Evolutionary conservation across 1,139 yeast species (phyloP).

Genomic region (Saccharomyces hybrid): DNA sequence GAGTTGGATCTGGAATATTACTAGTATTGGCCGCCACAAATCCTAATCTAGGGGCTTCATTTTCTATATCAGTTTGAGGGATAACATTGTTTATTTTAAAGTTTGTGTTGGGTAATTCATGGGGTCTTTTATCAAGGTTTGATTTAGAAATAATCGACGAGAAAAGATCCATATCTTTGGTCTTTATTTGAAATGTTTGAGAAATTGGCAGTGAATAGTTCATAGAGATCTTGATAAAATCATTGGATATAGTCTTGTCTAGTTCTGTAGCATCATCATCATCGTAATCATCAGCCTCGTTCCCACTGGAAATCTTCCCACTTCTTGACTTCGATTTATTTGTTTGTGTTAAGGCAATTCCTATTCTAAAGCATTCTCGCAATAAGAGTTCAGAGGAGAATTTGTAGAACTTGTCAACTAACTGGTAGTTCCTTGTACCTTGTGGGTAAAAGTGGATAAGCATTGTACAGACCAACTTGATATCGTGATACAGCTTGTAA

Average conservation of each 20-base stretch:
- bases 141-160: slow-evolving; percentile 39
- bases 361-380: slow-evolving; percentile 57
- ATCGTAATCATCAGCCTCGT: slow-evolving; percentile 12
- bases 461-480: slow-evolving; percentile 54
- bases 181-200: slow-evolving; percentile 50
- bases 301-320: slow-evolving; percentile 1
- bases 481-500: slow-evolving; percentile 62
- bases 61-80: slow-evolving; percentile 31
- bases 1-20: slow-evolving; percentile 54
- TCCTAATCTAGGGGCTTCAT: slow-evolving; percentile 32
- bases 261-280: slow-evolving; percentile 25
- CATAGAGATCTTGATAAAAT: slow-evolving; percentile 59
- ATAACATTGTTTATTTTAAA: slow-evolving; percentile 30
- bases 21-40: slow-evolving; percentile 33
- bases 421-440: slow-evolving; percentile 50
- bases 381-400: slow-evolving; percentile 62
- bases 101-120: slow-evolving; percentile 29
- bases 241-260: slow-evolving; percentile 38
- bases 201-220: slow-evolving; percentile 53
- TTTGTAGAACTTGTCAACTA: slow-evolving; percentile 62
- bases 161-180: slow-evolving; percentile 38
- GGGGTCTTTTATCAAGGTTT: slow-evolving; percentile 27
- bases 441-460: slow-evolving; percentile 43
- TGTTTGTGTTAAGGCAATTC: slow-evolving; percentile 27
- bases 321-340: slow-evolving; percentile 2